phyloP scores from a whole-genome alignment of 495 filamentous ascomycete genomes.

The Peziza echinospora region DNA sequence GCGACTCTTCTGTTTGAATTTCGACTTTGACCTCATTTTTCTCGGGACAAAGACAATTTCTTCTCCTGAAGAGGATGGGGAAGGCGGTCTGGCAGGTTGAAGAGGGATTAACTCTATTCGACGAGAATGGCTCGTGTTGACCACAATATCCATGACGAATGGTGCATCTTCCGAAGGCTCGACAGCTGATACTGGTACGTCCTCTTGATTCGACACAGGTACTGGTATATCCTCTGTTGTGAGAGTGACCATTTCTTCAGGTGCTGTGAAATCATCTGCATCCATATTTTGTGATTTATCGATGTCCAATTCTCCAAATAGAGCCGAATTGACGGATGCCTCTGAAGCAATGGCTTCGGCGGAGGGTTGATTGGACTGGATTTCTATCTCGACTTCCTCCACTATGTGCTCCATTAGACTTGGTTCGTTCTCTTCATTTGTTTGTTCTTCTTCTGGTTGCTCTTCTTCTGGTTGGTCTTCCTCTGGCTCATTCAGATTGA shows the following conservation, averaged over 20 bases:
- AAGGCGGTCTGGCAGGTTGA: constrained; percentile 2
- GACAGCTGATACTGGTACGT: no score
- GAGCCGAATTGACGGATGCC: not conserved
- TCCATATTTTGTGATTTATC: constrained; percentile 1
- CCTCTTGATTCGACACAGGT: no score
- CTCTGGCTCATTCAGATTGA: not conserved
- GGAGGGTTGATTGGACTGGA: no score
- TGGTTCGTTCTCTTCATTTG: no score
- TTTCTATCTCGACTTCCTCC: no score
- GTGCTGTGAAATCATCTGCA: not conserved
- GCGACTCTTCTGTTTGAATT: no score
- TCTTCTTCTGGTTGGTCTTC: not conserved
- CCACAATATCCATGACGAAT: not conserved
- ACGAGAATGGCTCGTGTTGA: constrained; percentile 2
- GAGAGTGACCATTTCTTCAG: no score
- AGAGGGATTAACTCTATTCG: not conserved
- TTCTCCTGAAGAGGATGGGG: constrained; percentile 8
- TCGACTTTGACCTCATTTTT: no score
- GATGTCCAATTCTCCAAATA: constrained; percentile 5
- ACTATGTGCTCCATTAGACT: no score
- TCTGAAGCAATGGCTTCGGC: no score
- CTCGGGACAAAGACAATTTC: constrained; percentile 17
- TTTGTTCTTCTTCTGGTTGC: not conserved
- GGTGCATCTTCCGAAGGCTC: not conserved
- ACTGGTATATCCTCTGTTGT: no score